A percentile compares a stretch with the other conserved stretches of the same genome.
Evolutionary conservation across 1,284 basidiomycete species (phyloP).

Genomic region (Ceratobasidium sp.): DNA sequence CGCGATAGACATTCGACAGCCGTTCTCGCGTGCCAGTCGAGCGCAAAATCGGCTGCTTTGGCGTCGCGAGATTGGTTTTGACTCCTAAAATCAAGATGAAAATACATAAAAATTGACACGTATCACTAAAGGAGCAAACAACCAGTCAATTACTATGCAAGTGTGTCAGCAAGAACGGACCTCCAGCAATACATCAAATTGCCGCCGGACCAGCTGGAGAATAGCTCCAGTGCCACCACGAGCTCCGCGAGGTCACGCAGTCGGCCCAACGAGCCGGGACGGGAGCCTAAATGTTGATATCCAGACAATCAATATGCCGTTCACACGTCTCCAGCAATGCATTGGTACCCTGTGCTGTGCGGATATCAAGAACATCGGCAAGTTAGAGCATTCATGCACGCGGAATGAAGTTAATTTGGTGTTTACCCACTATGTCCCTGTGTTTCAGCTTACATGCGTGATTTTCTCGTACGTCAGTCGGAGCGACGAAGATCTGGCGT

Average conservation of each 20-base stretch:
- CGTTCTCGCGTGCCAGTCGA: not conserved
- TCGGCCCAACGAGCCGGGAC: slow-evolving; percentile 4
- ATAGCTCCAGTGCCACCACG: slow-evolving; percentile 19
- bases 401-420: not conserved
- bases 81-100: not conserved
- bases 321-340: slow-evolving; percentile 4
- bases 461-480: slow-evolving; percentile 31
- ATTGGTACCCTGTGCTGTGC: slow-evolving; percentile 5
- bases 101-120: slow-evolving; percentile 28
- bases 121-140: not conserved
- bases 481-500: slow-evolving; percentile 29
- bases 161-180: slow-evolving; percentile 17
- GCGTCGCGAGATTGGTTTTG: not conserved
- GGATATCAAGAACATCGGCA: slow-evolving; percentile 33
- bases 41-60: slow-evolving; percentile 15
- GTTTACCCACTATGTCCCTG: slow-evolving; percentile 9
- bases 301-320: slow-evolving; percentile 6
- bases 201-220: not conserved
- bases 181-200: not conserved
- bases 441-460: slow-evolving; percentile 20
- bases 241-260: slow-evolving; percentile 6
- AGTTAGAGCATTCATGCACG: slow-evolving; percentile 24
- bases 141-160: not conserved
- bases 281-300: slow-evolving; percentile 7
- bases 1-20: too few relatives aligned